Evolutionary conservation across 352 stramenopile genomes (phyloP).

Genomic region (Albugo candida): DNA sequence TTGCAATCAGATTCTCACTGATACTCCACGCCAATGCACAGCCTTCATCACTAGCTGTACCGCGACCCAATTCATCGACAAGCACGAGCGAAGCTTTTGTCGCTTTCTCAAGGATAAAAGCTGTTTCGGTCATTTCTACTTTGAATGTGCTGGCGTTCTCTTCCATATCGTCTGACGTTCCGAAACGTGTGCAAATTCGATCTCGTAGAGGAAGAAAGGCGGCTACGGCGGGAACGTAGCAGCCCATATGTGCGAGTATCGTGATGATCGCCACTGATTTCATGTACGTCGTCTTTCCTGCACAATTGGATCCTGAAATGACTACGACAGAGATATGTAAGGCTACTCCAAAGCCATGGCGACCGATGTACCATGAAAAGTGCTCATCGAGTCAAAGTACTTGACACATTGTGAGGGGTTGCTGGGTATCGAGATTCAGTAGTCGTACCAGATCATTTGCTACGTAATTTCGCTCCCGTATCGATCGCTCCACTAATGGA

Average conservation of each 20-base stretch:
- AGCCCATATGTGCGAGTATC: constrained; percentile 82
- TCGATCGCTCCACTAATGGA: constrained; percentile 43
- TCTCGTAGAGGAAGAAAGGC: constrained; percentile 71
- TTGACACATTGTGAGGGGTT: constrained; percentile 6
- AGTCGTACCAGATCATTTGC: constrained; percentile 57
- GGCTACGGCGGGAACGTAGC: constrained; percentile 70
- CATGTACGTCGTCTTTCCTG: constrained; percentile 83
- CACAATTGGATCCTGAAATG: constrained; percentile 81
- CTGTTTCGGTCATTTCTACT: constrained; percentile 82
- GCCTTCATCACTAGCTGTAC: constrained; percentile 80
- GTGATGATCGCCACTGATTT: constrained; percentile 69
- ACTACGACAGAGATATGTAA: constrained; percentile 20
- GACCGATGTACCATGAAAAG: constrained; percentile 33
- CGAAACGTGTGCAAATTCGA: constrained; percentile 81
- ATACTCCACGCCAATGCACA: constrained; percentile 79
- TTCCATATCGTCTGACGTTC: constrained; percentile 86
- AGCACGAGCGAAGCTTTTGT: constrained; percentile 60
- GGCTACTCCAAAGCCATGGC: background rate
- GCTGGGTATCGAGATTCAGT: background rate
- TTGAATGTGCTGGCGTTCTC: constrained; percentile 84
- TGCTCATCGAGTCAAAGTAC: constrained; percentile 56
- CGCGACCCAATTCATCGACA: constrained; percentile 82
- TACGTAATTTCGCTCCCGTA: constrained; percentile 58
- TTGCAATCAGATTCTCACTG: constrained; percentile 55
- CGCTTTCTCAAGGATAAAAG: constrained; percentile 65